Conservation (phyloP, 2,329 filamentous ascomycete genomes). For the Ophiostoma sp. region DNA sequence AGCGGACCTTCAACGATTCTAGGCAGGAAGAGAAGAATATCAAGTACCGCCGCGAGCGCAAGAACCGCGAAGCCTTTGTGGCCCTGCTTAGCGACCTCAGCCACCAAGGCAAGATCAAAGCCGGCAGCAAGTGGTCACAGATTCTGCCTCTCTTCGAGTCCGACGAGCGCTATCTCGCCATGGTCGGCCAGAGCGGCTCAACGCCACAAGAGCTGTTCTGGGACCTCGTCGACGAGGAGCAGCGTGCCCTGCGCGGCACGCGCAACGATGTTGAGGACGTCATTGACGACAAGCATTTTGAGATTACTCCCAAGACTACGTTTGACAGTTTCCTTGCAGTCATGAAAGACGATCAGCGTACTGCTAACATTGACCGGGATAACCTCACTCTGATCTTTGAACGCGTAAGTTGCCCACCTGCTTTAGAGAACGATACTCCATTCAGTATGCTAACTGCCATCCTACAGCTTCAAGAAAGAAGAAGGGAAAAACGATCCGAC, state of each 20-base stretch:
- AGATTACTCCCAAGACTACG: constrained; percentile 78
- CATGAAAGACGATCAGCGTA: constrained; percentile 80
- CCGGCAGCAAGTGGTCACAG: constrained; percentile 83
- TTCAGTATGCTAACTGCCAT: no score
- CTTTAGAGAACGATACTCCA: no score
- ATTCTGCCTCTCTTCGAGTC: constrained; percentile 68
- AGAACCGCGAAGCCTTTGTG: constrained; percentile 76
- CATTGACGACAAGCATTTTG: constrained; percentile 85
- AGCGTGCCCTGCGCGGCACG: constrained; percentile 73
- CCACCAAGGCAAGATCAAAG: constrained; percentile 73
- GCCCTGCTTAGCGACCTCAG: constrained; percentile 69
- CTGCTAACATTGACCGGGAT: constrained; percentile 78
- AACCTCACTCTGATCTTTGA: constrained; percentile 77
- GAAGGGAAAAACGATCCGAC: constrained; percentile 72
- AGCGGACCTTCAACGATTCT: constrained; percentile 84
- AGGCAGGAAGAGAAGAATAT: constrained; percentile 81
- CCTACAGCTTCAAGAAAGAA: constrained; percentile 69
- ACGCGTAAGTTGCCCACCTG: constrained; percentile 37
- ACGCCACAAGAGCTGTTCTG: constrained; percentile 89
- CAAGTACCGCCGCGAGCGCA: constrained; percentile 75
- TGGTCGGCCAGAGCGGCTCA: constrained; percentile 79
- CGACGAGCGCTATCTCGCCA: constrained; percentile 75
- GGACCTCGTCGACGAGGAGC: constrained; percentile 91
- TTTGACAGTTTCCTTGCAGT: constrained; percentile 81
- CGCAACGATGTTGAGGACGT: constrained; percentile 83